A percentile compares a stretch with the other conserved stretches of the same genome.
These are phyloP conservation scores for Mycena amicta DNA, from an alignment of 768 basidiomycete species.

Conservation along the genomic window DNA sequence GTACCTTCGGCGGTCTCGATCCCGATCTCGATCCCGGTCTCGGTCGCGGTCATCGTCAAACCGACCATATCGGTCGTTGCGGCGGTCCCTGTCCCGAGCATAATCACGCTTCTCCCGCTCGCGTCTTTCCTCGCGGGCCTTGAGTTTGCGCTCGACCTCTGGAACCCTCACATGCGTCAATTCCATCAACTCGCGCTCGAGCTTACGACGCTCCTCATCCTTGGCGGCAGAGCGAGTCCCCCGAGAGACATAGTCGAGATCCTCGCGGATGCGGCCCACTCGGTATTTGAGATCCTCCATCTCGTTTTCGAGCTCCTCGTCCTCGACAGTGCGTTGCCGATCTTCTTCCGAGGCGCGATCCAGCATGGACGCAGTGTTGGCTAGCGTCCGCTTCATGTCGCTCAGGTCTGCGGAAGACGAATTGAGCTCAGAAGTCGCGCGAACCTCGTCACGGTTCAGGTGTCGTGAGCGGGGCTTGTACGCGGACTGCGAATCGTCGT, in stretches of 20 bases:
- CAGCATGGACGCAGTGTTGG: conserved; percentile 77
- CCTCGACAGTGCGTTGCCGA: conserved; percentile 67
- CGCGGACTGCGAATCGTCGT: conserved; percentile 62
- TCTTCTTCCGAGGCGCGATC: conserved; percentile 73
- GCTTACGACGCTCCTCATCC: conserved; percentile 82
- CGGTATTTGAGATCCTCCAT: conserved; percentile 83
- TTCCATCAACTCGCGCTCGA: conserved; percentile 85
- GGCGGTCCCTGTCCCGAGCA: conserved; percentile 75
- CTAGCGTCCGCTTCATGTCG: conserved; percentile 85
- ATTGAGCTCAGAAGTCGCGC: conserved; percentile 70
- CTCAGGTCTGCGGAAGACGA: conserved; percentile 66
- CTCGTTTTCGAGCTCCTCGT: conserved; percentile 90
- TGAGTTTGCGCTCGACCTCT: conserved; percentile 83
- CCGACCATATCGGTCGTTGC: conserved; percentile 80
- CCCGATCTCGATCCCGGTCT: conserved; percentile 13
- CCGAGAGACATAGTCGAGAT: conserved; percentile 83
- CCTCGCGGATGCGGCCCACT: conserved; percentile 86
- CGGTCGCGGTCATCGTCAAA: conserved; percentile 46
- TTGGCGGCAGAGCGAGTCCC: conserved; percentile 71
- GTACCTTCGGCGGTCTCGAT: conserved; percentile 15
- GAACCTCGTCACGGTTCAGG: conserved; percentile 80
- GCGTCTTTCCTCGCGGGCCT: conserved; percentile 74
- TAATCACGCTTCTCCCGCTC: conserved; percentile 80
- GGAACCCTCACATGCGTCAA: conserved; percentile 92
- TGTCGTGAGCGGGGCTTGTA: conserved; percentile 86